A percentile compares a stretch with the other conserved stretches of the same genome.
Evolutionary conservation across 148 eudicot genomes (phyloP).

Genomic region (Vaccinium macrocarpon): DNA sequence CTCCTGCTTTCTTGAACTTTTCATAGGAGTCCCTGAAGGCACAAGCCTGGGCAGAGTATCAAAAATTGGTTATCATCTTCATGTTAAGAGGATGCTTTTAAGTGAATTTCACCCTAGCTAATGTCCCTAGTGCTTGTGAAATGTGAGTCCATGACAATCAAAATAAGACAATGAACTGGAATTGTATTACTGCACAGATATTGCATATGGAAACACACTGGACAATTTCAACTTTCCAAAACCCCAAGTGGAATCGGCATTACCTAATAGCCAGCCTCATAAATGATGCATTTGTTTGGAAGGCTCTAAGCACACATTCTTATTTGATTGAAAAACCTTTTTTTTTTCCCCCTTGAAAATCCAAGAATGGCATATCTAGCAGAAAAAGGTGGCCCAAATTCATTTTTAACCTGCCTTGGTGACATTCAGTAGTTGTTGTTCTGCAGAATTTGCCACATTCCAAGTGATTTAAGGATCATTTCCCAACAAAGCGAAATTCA

Average conservation of each 20-base stretch:
- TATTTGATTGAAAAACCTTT: neutral
- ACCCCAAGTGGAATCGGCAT: neutral
- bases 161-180: neutral
- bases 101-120: neutral
- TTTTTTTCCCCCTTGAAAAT: neutral
- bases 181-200: neutral
- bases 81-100: neutral
- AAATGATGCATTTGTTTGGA: neutral
- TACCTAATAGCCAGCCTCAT: neutral
- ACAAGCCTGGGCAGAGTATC: constrained; percentile 60
- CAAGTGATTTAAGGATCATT: neutral
- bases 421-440: neutral
- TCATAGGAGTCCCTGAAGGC: constrained; percentile 98
- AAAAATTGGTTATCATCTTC: neutral
- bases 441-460: neutral
- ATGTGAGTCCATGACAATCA: neutral
- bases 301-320: neutral
- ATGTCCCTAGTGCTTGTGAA: neutral
- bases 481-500: neutral
- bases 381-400: neutral
- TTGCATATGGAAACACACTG: neutral
- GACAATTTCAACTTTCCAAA: neutral
- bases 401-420: neutral
- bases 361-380: neutral
- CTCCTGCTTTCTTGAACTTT: constrained; percentile 98